Evolutionary conservation across 192 early-diverging fungal species (phyloP).

Genomic region (Linnemannia zychae): DNA sequence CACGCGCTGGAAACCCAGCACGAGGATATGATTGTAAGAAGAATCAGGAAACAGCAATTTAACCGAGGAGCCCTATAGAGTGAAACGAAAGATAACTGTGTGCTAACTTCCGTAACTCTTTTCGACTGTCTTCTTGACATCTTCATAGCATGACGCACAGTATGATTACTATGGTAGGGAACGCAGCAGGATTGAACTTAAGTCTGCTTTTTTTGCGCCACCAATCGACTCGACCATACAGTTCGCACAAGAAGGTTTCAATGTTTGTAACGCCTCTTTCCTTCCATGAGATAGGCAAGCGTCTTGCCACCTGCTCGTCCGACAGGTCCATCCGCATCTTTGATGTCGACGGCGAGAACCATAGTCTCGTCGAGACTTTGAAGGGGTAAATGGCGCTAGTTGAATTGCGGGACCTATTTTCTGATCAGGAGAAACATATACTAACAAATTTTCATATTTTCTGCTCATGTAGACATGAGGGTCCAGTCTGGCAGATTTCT

Average conservation of each 20-base stretch:
- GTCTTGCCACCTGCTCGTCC: slow-evolving; percentile 98
- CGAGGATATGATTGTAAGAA: slow-evolving; percentile 90
- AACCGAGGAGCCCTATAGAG: background rate
- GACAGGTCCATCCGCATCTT: slow-evolving; percentile 96
- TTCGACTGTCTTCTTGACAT: background rate
- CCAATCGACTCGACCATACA: background rate
- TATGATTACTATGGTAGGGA: slow-evolving; percentile 68
- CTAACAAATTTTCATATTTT: background rate
- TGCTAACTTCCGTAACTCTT: background rate
- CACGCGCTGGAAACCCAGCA: slow-evolving; percentile 87
- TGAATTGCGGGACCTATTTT: background rate
- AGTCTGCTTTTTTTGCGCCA: background rate
- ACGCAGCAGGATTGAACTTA: background rate
- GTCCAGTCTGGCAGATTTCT: slow-evolving; percentile 99
- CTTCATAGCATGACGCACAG: slow-evolving; percentile 71
- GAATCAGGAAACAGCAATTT: slow-evolving; percentile 32
- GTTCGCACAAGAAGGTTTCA: background rate
- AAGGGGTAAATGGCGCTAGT: slow-evolving; percentile 68
- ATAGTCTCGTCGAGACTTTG: slow-evolving; percentile 76
- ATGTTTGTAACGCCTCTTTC: background rate
- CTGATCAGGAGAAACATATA: slow-evolving; percentile 60
- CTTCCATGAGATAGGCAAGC: slow-evolving; percentile 75
- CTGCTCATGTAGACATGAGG: slow-evolving; percentile 80
- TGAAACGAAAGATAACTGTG: background rate
- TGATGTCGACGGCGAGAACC: slow-evolving; percentile 84